phyloP scores from a whole-genome alignment of 176 grass and related monocot species.

The Puccinellia tenuiflora region DNA sequence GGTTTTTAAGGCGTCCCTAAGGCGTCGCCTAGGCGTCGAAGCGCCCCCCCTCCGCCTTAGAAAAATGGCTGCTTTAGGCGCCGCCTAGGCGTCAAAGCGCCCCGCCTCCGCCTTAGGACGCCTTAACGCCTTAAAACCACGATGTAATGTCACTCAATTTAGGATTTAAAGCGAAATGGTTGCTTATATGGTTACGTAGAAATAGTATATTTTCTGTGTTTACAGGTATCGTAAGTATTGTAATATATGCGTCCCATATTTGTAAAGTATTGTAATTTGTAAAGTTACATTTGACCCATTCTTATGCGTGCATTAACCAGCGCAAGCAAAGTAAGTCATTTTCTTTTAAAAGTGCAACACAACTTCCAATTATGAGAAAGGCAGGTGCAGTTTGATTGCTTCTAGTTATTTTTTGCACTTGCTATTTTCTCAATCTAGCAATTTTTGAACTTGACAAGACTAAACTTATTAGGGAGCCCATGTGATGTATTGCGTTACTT shows the following conservation, averaged over 20 bases:
- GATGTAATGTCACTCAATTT: not conserved
- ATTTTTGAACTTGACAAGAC: conserved; percentile 2
- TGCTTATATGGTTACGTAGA: not conserved
- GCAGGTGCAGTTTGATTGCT: not conserved
- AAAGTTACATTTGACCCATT: not conserved
- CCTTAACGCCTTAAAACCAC: too few relatives aligned
- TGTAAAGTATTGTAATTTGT: not conserved
- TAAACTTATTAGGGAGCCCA: not conserved
- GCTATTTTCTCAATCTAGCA: not conserved
- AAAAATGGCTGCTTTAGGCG: too few relatives aligned
- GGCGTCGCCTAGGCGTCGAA: too few relatives aligned
- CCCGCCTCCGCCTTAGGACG: too few relatives aligned
- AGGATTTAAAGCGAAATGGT: not conserved
- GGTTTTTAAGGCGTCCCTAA: too few relatives aligned
- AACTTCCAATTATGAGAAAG: not conserved
- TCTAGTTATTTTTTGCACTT: conserved; percentile 15
- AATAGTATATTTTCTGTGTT: conserved; percentile 2
- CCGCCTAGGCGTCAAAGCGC: too few relatives aligned
- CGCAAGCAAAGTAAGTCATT: not conserved
- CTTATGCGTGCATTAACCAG: not conserved
- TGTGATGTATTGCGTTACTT: not conserved
- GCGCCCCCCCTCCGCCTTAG: too few relatives aligned
- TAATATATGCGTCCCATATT: not conserved
- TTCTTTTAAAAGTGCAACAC: not conserved
- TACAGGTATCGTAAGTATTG: not conserved